Conservation (phyloP, 2,329 filamentous ascomycete species). For the Fusarium kyushuense region DNA sequence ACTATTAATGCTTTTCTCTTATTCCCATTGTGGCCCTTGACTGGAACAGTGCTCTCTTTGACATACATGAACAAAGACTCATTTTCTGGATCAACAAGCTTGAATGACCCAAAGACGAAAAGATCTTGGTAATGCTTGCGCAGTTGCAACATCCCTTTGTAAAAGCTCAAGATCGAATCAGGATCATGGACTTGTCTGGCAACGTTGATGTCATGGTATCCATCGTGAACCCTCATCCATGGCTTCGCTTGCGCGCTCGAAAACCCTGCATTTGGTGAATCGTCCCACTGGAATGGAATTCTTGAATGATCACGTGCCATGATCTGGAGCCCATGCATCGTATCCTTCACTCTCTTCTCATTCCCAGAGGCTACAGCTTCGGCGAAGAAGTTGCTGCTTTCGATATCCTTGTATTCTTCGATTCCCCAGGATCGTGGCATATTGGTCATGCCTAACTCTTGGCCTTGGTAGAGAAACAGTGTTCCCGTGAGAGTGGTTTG, state of each 20-base stretch:
- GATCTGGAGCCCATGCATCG: slow-evolving; percentile 65
- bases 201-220: slow-evolving; percentile 68
- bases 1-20: slow-evolving; percentile 55
- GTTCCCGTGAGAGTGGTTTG: slow-evolving; percentile 64
- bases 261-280: slow-evolving; percentile 70
- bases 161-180: slow-evolving; percentile 69
- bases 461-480: slow-evolving; percentile 69
- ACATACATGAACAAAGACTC: slow-evolving; percentile 69
- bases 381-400: slow-evolving; percentile 64
- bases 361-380: slow-evolving; percentile 56
- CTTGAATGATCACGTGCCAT: slow-evolving; percentile 73
- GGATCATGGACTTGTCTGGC: slow-evolving; percentile 59
- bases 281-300: slow-evolving; percentile 76
- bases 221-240: slow-evolving; percentile 77
- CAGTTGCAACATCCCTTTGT: slow-evolving; percentile 64
- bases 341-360: slow-evolving; percentile 56
- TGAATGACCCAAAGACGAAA: slow-evolving; percentile 72
- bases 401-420: slow-evolving; percentile 66
- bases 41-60: slow-evolving; percentile 50
- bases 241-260: slow-evolving; percentile 60
- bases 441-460: slow-evolving; percentile 72
- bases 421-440: slow-evolving; percentile 64
- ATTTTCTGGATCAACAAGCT: slow-evolving; percentile 62
- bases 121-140: slow-evolving; percentile 68
- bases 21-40: slow-evolving; percentile 30